Base-by-base conservation (phyloP, 2,329 filamentous ascomycete species). In the Endoconidiophora laricicola region DNA sequence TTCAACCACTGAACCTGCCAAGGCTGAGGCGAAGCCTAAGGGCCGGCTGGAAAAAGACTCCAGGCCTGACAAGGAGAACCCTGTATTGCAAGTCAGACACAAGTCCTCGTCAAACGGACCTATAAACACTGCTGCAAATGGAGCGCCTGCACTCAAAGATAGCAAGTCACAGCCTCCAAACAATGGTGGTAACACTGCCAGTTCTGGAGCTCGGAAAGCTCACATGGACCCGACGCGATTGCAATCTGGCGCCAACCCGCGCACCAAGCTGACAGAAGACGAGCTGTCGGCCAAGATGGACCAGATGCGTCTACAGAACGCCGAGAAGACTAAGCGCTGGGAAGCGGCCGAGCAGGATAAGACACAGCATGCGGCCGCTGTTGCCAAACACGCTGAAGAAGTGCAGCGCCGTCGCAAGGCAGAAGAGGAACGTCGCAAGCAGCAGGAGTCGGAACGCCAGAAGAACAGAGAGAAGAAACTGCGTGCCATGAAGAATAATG, bases 391-490 rank as follows among this genome's bases (percentile, higher is more conserved):
- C 69, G 24, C 69, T 69, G 47, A 69, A 68, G 75, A 76, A 16
- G 71, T 70, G 3, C 71, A 74, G 58, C 66, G 67, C 48, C 65
- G 72, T 18, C 64, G 65, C 49, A 64, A 66, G n/a, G 68, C 67
- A 43, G 74, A 77, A 12, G 73, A 72, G 55, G 70, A 74, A 47
- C 62, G 68, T 20, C 65, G 65, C 26, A 67, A 66, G 54, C 65
- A 76, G 55, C 74, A 79, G 23, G 74, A 78, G 37, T 24, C 45
- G 6, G 77, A 80, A 63, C 69, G 77, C 10, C 73, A 71, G 22
- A 70, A 69, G 56, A 80, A 80, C 57, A 62, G 76, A 6, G 74
- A 78, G 61, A 64, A 76, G 46, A 80, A 80, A 59, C 65, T 80
- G 18, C 73, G 73, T 56, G 76, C 76, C 0, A 70, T 79, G 64